phyloP scores from a whole-genome alignment of 441 rosid species.

The Pelargonium exstipulatum region DNA sequence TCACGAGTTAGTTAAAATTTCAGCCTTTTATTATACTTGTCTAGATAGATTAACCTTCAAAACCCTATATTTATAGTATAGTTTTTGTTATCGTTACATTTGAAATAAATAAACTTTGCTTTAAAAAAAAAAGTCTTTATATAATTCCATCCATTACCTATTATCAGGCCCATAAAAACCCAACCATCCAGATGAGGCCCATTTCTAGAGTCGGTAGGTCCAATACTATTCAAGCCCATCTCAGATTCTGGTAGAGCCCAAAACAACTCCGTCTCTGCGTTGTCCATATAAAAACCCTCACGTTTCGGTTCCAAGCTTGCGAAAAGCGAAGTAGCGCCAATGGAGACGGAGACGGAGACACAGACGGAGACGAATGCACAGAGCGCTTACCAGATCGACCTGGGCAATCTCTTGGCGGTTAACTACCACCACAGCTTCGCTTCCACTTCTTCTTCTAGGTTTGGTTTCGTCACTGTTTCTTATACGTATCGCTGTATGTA shows the following conservation, averaged over 20 bases:
- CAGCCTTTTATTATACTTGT: too few species aligned
- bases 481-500: neutral
- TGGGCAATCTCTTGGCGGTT: constrained; percentile 68
- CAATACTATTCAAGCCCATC: neutral
- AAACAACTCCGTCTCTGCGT: neutral
- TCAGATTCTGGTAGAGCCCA: neutral
- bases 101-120: neutral
- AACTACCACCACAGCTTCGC: constrained; percentile 45
- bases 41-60: too few species aligned
- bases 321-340: neutral
- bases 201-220: neutral
- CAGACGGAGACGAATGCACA: constrained; percentile 28
- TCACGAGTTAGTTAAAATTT: too few species aligned
- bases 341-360: neutral
- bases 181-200: neutral
- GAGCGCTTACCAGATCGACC: constrained; percentile 44
- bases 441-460: constrained; percentile 71
- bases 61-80: too few species aligned
- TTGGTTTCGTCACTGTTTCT: neutral
- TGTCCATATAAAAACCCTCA: neutral
- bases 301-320: neutral
- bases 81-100: too few species aligned
- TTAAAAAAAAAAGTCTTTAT: too few species aligned
- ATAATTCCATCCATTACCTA: too few species aligned
- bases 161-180: neutral